Base-by-base conservation (phyloP, 2,329 filamentous ascomycete species). In the Cladobotryum protrusum region DNA sequence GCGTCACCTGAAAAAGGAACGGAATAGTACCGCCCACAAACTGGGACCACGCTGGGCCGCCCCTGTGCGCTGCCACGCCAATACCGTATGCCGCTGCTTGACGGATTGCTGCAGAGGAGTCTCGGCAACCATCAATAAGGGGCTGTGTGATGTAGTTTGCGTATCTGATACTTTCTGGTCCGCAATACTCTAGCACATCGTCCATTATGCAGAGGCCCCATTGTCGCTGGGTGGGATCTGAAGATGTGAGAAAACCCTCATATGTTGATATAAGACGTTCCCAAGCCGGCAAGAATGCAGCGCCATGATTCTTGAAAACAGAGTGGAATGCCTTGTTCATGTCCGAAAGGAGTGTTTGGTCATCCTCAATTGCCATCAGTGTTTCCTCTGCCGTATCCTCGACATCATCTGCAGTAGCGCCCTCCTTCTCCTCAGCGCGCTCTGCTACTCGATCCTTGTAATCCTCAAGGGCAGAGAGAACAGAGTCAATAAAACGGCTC, bases 301-400 rank as follows among this genome's bases (percentile, higher is more conserved):
- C 77, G 19, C 89, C 88, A 66, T 96, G 90, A 72, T 96, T 91
- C 76, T 97, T 97, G 79, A 99, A 99, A 57, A 99, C 89, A 53
- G 90, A 92, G 71, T 99, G 93, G 79, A 95, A 99, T 1, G 93
- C 92, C 76, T 99, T 99, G 81, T 99, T 99, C 93, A 99, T 99
- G 64, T 99, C 93, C 2, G 91, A 96, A 40, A 99, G 79, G 15
- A 99, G 78, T 18, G 90, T 96, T 70, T 97, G 92, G 65, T 99
- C 93, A 59, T 99, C 93, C 67, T 99, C 93, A 43, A 99, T 91
- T 12, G 92, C 93, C 60, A 95, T 86, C 32, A 95, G 77, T 41
- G 85, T 81, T 47, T 96, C 92, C 59, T 96, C 87, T 14, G 85
- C 85, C 52, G 93, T 85, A 61, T 96, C 91, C 57, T 96, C 92